Evolutionary conservation across 768 basidiomycete genomes (phyloP).

Genomic region (Collybiopsis confluens): DNA sequence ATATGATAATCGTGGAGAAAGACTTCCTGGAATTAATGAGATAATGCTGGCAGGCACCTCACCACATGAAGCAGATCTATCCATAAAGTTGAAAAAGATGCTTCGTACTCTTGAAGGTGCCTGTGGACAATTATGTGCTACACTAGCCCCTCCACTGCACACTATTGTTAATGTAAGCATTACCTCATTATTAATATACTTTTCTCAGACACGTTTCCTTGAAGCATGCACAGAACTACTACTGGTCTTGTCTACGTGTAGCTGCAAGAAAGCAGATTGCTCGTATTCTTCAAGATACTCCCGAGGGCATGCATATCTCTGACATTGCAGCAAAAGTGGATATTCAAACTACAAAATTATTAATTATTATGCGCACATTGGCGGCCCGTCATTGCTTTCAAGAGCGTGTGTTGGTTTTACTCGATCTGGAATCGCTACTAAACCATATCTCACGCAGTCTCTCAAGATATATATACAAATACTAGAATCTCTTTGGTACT

Average conservation of each 20-base stretch:
- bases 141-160: too few species aligned
- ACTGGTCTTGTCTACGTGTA: neutral
- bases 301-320: neutral
- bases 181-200: too few species aligned
- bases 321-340: neutral
- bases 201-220: too few species aligned
- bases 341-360: neutral
- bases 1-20: too few species aligned
- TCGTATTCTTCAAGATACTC: neutral
- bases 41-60: too few species aligned
- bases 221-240: neutral
- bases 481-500: conserved; percentile 26
- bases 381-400: neutral
- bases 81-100: too few species aligned
- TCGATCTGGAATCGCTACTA: too few species aligned
- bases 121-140: too few species aligned
- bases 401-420: neutral
- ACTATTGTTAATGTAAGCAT: too few species aligned
- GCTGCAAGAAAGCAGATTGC: neutral
- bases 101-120: too few species aligned
- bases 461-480: conserved; percentile 26
- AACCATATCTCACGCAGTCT: conserved; percentile 20
- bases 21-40: too few species aligned
- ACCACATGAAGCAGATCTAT: too few species aligned
- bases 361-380: neutral